Evolutionary conservation across 371 early-diverging fungal genomes (phyloP).

Genomic region (Mucor velutinosus): DNA sequence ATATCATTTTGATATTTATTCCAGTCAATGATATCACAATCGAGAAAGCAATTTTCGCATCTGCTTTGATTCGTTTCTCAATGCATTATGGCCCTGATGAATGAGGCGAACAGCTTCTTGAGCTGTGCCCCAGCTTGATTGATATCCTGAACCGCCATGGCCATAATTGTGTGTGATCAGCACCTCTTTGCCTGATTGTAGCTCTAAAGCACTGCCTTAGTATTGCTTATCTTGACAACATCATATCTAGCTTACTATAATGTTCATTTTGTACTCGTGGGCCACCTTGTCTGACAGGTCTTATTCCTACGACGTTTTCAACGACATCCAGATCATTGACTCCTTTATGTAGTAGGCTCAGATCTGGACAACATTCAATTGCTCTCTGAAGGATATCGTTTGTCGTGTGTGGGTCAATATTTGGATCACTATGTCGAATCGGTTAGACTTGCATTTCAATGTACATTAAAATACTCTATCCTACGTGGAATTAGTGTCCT

Average conservation of each 20-base stretch:
- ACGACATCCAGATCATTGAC: conserved; percentile 53
- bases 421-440: conserved; percentile 24
- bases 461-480: conserved; percentile 1
- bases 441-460: background rate
- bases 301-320: conserved; percentile 64
- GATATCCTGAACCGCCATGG: conserved; percentile 76
- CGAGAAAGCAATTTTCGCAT: conserved; percentile 3
- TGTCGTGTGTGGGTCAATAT: conserved; percentile 19
- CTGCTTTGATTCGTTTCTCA: background rate
- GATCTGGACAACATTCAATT: conserved; percentile 28
- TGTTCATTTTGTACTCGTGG: conserved; percentile 68
- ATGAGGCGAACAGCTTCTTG: conserved; percentile 51
- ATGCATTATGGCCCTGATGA: conserved; percentile 26
- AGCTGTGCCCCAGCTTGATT: conserved; percentile 78
- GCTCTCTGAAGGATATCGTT: conserved; percentile 25
- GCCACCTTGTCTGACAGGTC: conserved; percentile 70
- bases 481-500: conserved; percentile 64
- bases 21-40: background rate
- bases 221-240: background rate
- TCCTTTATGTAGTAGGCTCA: conserved; percentile 11
- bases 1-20: background rate
- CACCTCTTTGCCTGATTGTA: conserved; percentile 16
- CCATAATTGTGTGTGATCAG: conserved; percentile 78
- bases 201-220: background rate
- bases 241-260: conserved; percentile 35